phyloP scores from a whole-genome alignment of 2,329 filamentous ascomycete species.

The Hysterium pulicare region DNA sequence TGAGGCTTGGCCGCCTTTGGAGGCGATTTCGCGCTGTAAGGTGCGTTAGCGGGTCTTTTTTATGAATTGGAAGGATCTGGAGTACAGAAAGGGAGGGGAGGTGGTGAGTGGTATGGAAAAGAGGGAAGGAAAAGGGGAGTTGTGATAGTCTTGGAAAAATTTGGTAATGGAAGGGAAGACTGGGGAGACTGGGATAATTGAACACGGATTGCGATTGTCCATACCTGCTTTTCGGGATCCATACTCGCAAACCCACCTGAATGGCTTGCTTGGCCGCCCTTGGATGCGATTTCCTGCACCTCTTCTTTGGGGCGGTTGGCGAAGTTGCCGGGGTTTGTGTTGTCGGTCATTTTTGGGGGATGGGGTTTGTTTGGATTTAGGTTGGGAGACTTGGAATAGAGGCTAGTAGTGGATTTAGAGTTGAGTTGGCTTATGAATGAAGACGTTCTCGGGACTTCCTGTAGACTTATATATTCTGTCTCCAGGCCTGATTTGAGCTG shows the following conservation, averaged over 20 bases:
- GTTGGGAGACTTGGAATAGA: neutral
- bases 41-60: too few species aligned
- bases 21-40: conserved; percentile 52
- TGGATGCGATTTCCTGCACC: conserved; percentile 43
- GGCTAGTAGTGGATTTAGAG: neutral
- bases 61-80: too few species aligned
- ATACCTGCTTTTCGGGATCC: conserved; percentile 33
- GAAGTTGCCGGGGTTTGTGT: conserved; percentile 48
- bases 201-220: too few species aligned
- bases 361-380: neutral
- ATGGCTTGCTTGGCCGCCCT: conserved; percentile 41
- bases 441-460: too few species aligned
- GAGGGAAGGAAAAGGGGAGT: neutral
- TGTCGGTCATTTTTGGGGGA: conserved; percentile 14
- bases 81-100: too few species aligned
- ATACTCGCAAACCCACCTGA: conserved; percentile 36
- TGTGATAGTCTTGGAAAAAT: neutral
- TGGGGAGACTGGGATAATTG: too few species aligned
- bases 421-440: too few species aligned
- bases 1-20: conserved; percentile 53
- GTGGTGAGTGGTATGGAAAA: too few species aligned
- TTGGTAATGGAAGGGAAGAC: neutral
- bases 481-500: too few species aligned
- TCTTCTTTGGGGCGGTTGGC: conserved; percentile 49
- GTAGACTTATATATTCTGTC: too few species aligned